Base-by-base conservation (phyloP, 2,329 filamentous ascomycete genomes). In the Sclerotinia trifoliorum region DNA sequence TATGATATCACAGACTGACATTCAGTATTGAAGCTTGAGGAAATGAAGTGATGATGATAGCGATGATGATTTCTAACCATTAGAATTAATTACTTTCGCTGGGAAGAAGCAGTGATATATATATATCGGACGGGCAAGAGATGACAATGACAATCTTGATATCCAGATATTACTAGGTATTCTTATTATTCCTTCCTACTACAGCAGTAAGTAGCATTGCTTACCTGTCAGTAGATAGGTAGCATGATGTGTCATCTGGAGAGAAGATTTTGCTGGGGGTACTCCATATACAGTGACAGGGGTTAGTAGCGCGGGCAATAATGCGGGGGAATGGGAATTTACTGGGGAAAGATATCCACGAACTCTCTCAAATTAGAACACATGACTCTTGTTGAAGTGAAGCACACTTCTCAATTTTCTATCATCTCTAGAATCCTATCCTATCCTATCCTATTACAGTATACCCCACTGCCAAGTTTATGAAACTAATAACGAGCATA, bases 321-420 rank as follows among this genome's bases (percentile, higher is more conserved):
- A 46, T 46, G 39, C 57, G 57, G 57, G 57, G 57, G 49, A 2
- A n/a, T 32, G 17, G 42, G 24, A 21, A 57, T 57, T 62, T 39
- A 21, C 46, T 49, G 48, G 46, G 29, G 60, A 63, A 51, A 7
- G 39, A 24, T 11, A 63, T 6, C 46, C 58, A 13, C n/a, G n/a
- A 19, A 26, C 21, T 26, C 35, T 39, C 10, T 29, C 24, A 5
- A 52, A 26, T 26, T 29, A 8, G 15, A 29, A 21, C 13, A 46
- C 24, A 29, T 60, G 56, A 46, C 39, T n/a, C 21, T 24, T 48
- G 24, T 35, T 17, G 15, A 3, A 10, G 32, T n/a, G n/a, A n/a
- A n/a, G n/a, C n/a, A n/a, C 5, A 35, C 32, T 39, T n/a, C 10
- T 32, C 13, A 1, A 32, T 35, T 13, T 19, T 24, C 15, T n/a